Conservation (phyloP, 1,139 yeast genomes). For the Candida tetrigidarum region DNA sequence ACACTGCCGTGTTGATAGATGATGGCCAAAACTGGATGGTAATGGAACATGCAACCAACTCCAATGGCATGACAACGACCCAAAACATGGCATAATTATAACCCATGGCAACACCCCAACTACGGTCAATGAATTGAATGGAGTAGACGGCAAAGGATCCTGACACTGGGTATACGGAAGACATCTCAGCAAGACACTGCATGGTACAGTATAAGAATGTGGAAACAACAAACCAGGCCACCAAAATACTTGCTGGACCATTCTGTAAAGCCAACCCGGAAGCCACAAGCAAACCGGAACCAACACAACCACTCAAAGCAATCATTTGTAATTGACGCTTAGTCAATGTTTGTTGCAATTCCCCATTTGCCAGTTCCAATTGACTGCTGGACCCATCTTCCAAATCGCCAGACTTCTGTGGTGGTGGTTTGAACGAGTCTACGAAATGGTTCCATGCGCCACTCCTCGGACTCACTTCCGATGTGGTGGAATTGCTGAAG, state of each 20-base stretch:
- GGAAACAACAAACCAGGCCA: conserved; percentile 49
- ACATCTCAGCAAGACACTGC: conserved; percentile 71
- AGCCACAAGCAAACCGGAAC: conserved; percentile 41
- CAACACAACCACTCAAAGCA: conserved; percentile 45
- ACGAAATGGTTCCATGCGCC: conserved; percentile 29
- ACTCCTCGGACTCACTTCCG: not conserved
- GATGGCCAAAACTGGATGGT: conserved; percentile 70
- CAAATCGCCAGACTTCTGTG: conserved; percentile 9
- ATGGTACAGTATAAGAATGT: conserved; percentile 63
- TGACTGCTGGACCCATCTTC: conserved; percentile 7
- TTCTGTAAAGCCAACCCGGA: conserved; percentile 43
- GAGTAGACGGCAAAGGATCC: conserved; percentile 76
- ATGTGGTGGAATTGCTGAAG: not conserved
- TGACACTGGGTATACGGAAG: conserved; percentile 66
- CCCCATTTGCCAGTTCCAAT: conserved; percentile 10
- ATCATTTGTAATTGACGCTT: conserved; percentile 43
- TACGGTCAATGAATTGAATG: conserved; percentile 56
- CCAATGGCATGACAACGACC: conserved; percentile 71
- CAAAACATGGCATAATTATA: conserved; percentile 73
- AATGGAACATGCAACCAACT: conserved; percentile 71
- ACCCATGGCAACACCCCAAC: conserved; percentile 79
- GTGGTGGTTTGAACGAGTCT: conserved; percentile 41
- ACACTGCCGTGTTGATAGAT: conserved; percentile 60
- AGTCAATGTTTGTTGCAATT: conserved; percentile 32
- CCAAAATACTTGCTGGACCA: conserved; percentile 43